Conservation (phyloP, 164 flowering plant species). For the Vitis amurensis region DNA sequence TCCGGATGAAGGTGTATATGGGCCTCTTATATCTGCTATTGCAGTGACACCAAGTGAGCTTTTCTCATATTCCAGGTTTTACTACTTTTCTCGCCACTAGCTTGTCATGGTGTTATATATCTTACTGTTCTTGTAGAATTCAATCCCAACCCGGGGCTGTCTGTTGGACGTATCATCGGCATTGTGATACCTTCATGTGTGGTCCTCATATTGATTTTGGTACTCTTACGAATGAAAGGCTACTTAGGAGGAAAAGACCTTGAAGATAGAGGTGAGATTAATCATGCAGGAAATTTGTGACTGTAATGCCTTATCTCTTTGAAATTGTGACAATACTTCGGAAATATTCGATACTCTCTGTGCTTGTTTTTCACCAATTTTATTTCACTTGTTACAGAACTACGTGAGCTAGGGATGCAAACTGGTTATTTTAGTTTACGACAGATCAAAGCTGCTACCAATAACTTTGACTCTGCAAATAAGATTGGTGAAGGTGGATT, state of each 20-base stretch:
- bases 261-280: conserved; percentile 51
- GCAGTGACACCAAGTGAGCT: conserved; percentile 76
- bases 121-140: conserved; percentile 37
- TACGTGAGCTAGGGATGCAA: conserved; percentile 54
- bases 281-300: no score
- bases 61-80: conserved; percentile 1
- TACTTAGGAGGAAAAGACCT: conserved; percentile 48
- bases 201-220: conserved; percentile 31
- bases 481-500: conserved; percentile 92
- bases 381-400: conserved; percentile 36
- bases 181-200: conserved; percentile 52
- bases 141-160: conserved; percentile 30
- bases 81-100: neutral
- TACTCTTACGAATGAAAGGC: conserved; percentile 45
- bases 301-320: neutral
- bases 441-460: conserved; percentile 76
- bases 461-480: conserved; percentile 63
- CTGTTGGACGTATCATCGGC: conserved; percentile 68
- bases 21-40: conserved; percentile 86
- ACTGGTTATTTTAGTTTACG: conserved; percentile 62
- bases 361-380: no score
- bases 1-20: conserved; percentile 69
- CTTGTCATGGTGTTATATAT: neutral
- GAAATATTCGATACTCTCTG: no score
- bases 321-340: no score